Conservation (phyloP, 176 grass and related monocot species). For the Oryza coarctata region DNA sequence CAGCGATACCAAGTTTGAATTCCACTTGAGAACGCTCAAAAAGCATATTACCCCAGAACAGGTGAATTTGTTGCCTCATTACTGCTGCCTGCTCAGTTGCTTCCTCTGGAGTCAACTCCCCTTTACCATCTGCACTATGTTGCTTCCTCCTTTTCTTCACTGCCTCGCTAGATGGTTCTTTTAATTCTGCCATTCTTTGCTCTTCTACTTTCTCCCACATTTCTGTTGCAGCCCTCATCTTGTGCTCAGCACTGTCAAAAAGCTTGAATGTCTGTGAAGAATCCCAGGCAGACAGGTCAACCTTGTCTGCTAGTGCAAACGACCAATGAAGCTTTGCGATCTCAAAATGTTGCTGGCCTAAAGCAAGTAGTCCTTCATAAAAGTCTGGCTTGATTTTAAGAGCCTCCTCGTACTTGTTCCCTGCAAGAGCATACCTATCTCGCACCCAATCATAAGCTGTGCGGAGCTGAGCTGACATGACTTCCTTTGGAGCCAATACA, state of each 20-base stretch:
- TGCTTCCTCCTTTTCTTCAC: conserved; percentile 74
- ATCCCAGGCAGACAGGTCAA: conserved; percentile 79
- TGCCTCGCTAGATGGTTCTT: conserved; percentile 60
- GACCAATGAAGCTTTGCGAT: conserved; percentile 98
- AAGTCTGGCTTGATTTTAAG: conserved; percentile 92
- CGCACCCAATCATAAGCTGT: conserved; percentile 87
- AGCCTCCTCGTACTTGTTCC: conserved; percentile 75
- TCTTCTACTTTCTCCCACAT: conserved; percentile 99
- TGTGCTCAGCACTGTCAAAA: conserved; percentile 83
- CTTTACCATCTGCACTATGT: conserved; percentile 50
- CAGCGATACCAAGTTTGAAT: conserved; percentile 70
- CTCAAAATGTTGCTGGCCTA: conserved; percentile 97
- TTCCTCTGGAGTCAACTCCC: conserved; percentile 71
- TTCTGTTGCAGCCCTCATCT: conserved; percentile 87
- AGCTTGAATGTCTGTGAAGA: conserved; percentile 75
- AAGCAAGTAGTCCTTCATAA: conserved; percentile 96
- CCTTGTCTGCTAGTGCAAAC: conserved; percentile 82
- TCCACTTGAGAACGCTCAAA: conserved; percentile 98
- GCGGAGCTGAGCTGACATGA: conserved; percentile 64
- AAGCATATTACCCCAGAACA: conserved; percentile 99
- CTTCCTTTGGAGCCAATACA: conserved; percentile 74
- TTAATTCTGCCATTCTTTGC: conserved; percentile 72
- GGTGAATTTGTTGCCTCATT: conserved; percentile 96
- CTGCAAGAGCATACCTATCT: conserved; percentile 78
- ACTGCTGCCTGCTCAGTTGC: conserved; percentile 78